Percentiles rank a stretch among this genome's conserved stretches.
Conservation (phyloP, 345 rosid species). For the Erodium maritimum region DNA sequence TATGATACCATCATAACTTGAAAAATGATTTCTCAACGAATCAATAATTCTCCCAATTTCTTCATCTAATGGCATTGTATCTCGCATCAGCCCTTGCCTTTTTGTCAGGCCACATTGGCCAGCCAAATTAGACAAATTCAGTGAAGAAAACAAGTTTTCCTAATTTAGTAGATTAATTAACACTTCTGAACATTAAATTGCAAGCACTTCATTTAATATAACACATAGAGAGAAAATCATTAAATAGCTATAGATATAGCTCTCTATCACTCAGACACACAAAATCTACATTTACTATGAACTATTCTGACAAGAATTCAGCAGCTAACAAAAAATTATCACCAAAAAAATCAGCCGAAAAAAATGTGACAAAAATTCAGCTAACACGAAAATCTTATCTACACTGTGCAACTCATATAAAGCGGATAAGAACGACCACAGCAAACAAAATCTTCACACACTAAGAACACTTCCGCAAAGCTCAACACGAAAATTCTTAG, state of each 20-base stretch:
- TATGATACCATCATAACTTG: background rate
- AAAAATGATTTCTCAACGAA: background rate
- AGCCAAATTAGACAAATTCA: background rate
- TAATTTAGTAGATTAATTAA: background rate
- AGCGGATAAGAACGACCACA: background rate
- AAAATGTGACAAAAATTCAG: background rate
- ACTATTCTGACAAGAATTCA: background rate
- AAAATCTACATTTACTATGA: background rate
- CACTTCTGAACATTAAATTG: background rate
- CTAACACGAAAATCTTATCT: background rate
- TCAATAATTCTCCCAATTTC: background rate
- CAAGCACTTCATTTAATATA: background rate
- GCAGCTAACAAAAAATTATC: background rate
- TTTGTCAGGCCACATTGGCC: background rate
- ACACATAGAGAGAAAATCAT: no score
- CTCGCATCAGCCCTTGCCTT: background rate
- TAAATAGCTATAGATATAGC: background rate
- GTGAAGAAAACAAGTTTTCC: background rate
- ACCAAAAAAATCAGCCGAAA: no score
- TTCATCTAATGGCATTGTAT: background rate
- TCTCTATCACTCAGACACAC: background rate
- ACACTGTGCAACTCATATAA: background rate
- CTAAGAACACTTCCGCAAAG: background rate
- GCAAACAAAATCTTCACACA: background rate
- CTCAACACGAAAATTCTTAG: no score